Evolutionary conservation across 805 yeast genomes (phyloP), one percentile per base, ranked within the genome.

Genomic region (Metschnikowia kunwiensis): DNA sequence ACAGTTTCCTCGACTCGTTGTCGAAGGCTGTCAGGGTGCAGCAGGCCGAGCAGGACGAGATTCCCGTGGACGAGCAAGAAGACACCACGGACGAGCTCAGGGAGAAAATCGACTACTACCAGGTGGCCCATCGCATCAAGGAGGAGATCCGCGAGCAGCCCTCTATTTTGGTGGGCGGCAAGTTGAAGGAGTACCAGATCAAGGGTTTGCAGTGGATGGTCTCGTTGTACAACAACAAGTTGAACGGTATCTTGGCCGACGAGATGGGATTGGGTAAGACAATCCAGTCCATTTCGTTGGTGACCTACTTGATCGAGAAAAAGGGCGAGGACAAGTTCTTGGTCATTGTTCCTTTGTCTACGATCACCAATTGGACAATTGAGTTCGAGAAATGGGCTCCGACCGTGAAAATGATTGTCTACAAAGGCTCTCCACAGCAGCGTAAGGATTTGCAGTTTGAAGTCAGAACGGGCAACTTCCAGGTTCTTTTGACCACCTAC

Each of bases 331-430:
- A 82, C 21, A 86, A 86, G 39, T 85, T 80, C 49, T 71, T 85
- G 54, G 86, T 85, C 28, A 80, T 85, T 58, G 94, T 85, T 20
- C 95, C 95, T 4, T 67, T 85, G 45, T 84, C 93, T 2, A 86
- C 94, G 0, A 75, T 85, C 27, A 83, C 94, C 1, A 85, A 85
- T 56, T 85, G 95, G 95, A 82, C 85, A 10, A 44, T 82, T 38
- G 95, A 85, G 60, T 85, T 85, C 55, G 93, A 84, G 46, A 82
- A 82, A 60, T 85, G 94, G 94, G 94, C 93, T 0, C 94, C 95
- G n/a, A 50, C 75, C 10, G 70, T 85, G 22, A 80, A 75, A 43
- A 80, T 80, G 7, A 74, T 86, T 45, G 77, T 81, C 22, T 86
- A 82, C 60, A 85, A 85, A 56, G 95, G 95, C 34, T 72, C 83